Base-by-base conservation (phyloP, 345 rosid genomes). In the Bretschneidera sinensis region DNA sequence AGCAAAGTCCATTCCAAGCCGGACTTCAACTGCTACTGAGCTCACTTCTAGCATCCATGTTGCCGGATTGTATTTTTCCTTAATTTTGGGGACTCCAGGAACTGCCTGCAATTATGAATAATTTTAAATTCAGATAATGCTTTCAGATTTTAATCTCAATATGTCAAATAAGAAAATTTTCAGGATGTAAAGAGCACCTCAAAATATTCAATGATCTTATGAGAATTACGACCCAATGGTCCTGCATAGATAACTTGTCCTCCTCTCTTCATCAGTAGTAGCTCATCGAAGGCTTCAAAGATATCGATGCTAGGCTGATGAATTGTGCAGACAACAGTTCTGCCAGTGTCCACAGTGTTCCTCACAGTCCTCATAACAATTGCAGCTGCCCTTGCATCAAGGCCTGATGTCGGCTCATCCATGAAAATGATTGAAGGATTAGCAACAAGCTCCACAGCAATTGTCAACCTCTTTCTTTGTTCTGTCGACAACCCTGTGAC, bases 1-100 rank as follows among this genome's bases (percentile, higher is more conserved):
- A n/a, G 92, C 88, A 60, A 90, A 90, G 75, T 90, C 95, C 22
- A 82, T 78, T 60, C 76, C 77, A 17, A 90, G 87, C 31, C 80
- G 72, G 0, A 76, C 67, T 74, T 90, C 97, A 21, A 81, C 83
- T 23, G 97, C 87, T 11, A 74, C 39, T n/a, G 95, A 85, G 74
- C 88, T 90, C 67, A 85, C 97, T 87, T 87, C 95, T 24, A 87
- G 77, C 95, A 87, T 87, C 95, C 95, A 87, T 45, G 95, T 87
- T 0, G 97, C 97, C 0, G 92, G 97, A 66, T 87, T 90, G 68
- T 83, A 81, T 69, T 81, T 85, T 0, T 83, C 92, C 58, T 79
- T 85, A 20, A 87, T 90, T 57, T 70, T 78, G 1, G 85, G 81
- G 15, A 82, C 79, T 53, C 88, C 88, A 11, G 79, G 86, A 60